Conservation (phyloP, 345 rosid species). For the Brassica carinata region DNA sequence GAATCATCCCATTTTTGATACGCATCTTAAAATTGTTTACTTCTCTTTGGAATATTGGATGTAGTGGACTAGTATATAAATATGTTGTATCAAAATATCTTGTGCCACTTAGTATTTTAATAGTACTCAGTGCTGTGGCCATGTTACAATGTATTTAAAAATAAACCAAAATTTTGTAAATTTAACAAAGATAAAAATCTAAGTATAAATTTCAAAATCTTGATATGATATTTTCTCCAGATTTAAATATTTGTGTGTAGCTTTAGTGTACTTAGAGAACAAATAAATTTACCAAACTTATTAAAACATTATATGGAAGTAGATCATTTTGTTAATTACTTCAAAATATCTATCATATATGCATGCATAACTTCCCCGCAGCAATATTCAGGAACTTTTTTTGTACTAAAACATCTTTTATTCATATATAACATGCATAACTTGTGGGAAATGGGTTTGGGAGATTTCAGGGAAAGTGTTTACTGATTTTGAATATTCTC, state of each 20-base stretch:
- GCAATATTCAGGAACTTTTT: neutral
- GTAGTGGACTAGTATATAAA: slow-evolving; percentile 17
- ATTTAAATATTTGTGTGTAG: neutral
- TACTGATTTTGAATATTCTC: neutral
- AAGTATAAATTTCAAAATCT: neutral
- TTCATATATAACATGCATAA: neutral
- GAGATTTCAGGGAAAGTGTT: neutral
- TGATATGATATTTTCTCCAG: neutral
- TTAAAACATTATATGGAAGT: neutral
- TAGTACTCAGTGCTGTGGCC: slow-evolving; percentile 13
- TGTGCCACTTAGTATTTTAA: slow-evolving; percentile 4
- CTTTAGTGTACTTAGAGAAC: neutral
- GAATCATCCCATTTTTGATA: slow-evolving; percentile 9
- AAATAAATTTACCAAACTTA: neutral
- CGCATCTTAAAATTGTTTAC: slow-evolving; percentile 29
- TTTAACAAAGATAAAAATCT: neutral
- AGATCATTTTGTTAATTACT: neutral
- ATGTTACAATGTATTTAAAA: neutral
- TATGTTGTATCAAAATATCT: slow-evolving; percentile 37
- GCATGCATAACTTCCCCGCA: neutral
- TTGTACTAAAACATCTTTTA: neutral
- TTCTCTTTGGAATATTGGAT: slow-evolving; percentile 13
- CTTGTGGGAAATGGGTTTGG: slow-evolving; percentile 1
- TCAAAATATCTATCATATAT: no score
- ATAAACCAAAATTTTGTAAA: neutral